phyloP scores from a whole-genome alignment of 2,329 filamentous ascomycete genomes.

The Colletotrichum sp. region DNA sequence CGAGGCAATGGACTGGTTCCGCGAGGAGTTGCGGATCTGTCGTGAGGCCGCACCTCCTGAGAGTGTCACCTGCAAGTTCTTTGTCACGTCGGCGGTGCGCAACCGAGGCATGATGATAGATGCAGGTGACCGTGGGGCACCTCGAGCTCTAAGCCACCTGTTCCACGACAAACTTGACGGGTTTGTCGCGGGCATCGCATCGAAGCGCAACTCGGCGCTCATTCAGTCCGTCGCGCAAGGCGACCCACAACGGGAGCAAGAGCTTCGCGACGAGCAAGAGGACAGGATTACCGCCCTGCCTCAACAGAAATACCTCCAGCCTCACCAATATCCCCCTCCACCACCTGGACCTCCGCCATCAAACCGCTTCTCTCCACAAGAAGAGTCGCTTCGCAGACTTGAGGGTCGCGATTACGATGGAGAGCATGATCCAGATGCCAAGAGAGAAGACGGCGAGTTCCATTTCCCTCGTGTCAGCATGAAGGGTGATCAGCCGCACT shows the following conservation, averaged over 20 bases:
- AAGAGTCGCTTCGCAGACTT: conserved; percentile 54
- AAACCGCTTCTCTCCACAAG: conserved; percentile 37
- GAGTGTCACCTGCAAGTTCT: conserved; percentile 92
- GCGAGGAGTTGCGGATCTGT: conserved; percentile 91
- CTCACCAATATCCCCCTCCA: conserved; percentile 43
- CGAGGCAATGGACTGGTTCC: conserved; percentile 97
- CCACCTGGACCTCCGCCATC: conserved; percentile 33
- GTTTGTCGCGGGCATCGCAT: conserved; percentile 85
- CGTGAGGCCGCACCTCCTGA: conserved; percentile 87
- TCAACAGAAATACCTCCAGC: conserved; percentile 67
- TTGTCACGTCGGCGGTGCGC: conserved; percentile 80
- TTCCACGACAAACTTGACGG: conserved; percentile 89
- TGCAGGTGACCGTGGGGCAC: conserved; percentile 48
- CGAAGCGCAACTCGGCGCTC: conserved; percentile 83
- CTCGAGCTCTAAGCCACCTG: conserved; percentile 72
- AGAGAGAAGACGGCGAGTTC: conserved; percentile 46
- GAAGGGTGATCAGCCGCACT: conserved; percentile 58
- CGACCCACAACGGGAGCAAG: conserved; percentile 78
- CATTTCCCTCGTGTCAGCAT: conserved; percentile 62
- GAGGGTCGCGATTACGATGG: conserved; percentile 53
- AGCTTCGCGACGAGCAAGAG: conserved; percentile 82
- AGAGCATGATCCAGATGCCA: conserved; percentile 41
- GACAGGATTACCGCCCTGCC: conserved; percentile 85
- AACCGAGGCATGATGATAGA: conserved; percentile 31
- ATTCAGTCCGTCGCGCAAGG: conserved; percentile 84